Evolutionary conservation across 176 grass and related monocot species (phyloP).

Genomic region (Oryza brachyantha): DNA sequence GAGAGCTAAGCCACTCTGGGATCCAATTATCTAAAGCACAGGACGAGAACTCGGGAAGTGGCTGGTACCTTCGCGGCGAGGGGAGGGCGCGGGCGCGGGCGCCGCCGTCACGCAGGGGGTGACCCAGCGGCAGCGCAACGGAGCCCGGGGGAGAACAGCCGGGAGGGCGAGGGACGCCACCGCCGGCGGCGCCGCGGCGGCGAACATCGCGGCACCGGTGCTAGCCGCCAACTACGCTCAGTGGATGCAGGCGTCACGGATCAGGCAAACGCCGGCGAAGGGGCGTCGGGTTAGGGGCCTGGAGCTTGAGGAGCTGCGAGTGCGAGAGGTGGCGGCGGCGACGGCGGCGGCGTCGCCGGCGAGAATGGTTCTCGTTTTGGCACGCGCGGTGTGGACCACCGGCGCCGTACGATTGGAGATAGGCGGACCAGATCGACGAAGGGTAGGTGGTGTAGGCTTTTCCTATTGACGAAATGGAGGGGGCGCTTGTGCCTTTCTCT

Average conservation of each 20-base stretch:
- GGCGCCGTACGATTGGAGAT: not conserved
- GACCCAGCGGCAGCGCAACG: not conserved
- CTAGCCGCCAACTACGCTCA: not conserved
- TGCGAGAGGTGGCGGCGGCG: too few species aligned
- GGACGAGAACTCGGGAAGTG: too few species aligned
- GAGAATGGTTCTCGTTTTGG: not conserved
- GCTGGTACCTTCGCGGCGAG: constrained; percentile 18
- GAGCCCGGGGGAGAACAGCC: not conserved
- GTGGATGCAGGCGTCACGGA: not conserved
- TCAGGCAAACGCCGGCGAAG: not conserved
- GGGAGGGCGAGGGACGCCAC: not conserved
- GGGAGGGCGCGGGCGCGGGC: too few species aligned
- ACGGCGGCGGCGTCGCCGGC: not conserved
- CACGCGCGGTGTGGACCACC: not conserved
- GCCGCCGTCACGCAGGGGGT: not conserved
- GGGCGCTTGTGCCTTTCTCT: too few species aligned
- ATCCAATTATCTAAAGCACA: not conserved
- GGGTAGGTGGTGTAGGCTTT: not conserved
- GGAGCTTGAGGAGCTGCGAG: too few species aligned
- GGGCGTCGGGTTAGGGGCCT: too few species aligned
- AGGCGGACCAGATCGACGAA: not conserved
- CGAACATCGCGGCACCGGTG: not conserved
- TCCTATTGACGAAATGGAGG: too few species aligned
- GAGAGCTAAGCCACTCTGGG: not conserved
- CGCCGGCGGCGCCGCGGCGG: not conserved